Evolutionary conservation across 1,284 basidiomycete species (phyloP).

Genomic region (Ustilago loliicola): DNA sequence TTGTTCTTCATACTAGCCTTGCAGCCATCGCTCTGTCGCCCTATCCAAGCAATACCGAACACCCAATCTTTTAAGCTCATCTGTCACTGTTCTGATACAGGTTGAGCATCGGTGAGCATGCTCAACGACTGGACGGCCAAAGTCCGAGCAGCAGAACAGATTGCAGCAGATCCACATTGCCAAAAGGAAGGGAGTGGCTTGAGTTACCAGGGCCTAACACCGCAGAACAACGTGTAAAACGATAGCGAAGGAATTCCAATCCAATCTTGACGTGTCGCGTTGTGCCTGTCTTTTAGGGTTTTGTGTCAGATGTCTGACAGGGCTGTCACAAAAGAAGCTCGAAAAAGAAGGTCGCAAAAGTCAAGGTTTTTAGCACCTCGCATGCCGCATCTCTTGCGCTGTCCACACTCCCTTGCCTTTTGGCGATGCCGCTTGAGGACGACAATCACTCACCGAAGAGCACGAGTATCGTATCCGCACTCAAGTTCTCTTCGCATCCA

Average conservation of each 20-base stretch:
- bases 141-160: no score
- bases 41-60: no score
- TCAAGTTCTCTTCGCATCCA: no score
- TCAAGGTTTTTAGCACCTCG: background rate
- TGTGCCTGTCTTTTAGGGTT: background rate
- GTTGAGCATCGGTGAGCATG: no score
- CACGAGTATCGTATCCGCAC: no score
- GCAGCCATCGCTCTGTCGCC: no score
- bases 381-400: background rate
- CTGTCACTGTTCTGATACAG: no score
- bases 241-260: background rate
- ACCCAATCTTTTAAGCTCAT: no score
- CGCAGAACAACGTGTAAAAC: background rate
- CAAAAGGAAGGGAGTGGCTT: background rate
- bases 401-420: background rate
- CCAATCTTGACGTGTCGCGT: background rate
- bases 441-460: no score
- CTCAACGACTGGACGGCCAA: no score
- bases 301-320: background rate
- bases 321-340: slow-evolving; percentile 6
- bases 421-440: background rate
- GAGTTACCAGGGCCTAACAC: background rate
- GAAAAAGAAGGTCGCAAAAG: slow-evolving; percentile 2
- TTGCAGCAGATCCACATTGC: no score
- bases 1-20: no score